A percentile compares a stretch with the other conserved stretches of the same genome.
Evolutionary conservation across 345 rosid species (phyloP).

Genomic region (Isatis tinctoria): DNA sequence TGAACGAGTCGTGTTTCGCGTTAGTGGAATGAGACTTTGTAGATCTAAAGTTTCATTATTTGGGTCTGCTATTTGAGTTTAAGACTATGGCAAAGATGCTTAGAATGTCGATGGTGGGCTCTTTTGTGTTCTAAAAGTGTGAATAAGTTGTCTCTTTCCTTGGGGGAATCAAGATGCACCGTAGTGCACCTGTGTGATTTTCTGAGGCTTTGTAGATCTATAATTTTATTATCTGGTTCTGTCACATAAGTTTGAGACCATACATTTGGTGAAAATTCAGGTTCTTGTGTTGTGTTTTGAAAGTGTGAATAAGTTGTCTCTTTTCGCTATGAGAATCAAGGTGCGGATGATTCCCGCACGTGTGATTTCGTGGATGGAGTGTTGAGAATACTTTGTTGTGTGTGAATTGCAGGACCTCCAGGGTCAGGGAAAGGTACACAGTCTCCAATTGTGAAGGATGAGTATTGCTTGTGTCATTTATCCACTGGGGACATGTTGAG

Average conservation of each 20-base stretch:
- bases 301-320: neutral
- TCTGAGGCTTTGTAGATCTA: neutral
- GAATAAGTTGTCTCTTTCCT: neutral
- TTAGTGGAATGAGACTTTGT: neutral
- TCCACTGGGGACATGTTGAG: slow-evolving; percentile 97
- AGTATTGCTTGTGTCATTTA: slow-evolving; percentile 88
- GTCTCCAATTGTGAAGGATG: slow-evolving; percentile 86
- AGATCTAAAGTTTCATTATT: neutral
- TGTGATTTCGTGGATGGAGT: neutral
- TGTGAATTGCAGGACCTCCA: slow-evolving; percentile 66
- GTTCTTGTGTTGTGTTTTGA: neutral
- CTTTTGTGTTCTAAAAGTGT: neutral
- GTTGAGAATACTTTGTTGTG: slow-evolving; percentile 11
- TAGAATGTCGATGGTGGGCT: neutral
- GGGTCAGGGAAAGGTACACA: slow-evolving; percentile 97
- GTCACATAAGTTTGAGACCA: neutral
- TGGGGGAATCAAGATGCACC: neutral
- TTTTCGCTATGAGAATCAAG: neutral
- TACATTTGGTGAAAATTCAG: neutral
- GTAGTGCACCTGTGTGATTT: neutral
- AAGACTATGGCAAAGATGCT: neutral
- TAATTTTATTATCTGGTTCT: neutral
- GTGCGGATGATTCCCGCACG: neutral
- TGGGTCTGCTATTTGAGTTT: neutral
- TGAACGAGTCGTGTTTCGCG: slow-evolving; percentile 10